Evolutionary conservation across 805 yeast genomes (phyloP).

Genomic region (Wickerhamiella slavikovae): DNA sequence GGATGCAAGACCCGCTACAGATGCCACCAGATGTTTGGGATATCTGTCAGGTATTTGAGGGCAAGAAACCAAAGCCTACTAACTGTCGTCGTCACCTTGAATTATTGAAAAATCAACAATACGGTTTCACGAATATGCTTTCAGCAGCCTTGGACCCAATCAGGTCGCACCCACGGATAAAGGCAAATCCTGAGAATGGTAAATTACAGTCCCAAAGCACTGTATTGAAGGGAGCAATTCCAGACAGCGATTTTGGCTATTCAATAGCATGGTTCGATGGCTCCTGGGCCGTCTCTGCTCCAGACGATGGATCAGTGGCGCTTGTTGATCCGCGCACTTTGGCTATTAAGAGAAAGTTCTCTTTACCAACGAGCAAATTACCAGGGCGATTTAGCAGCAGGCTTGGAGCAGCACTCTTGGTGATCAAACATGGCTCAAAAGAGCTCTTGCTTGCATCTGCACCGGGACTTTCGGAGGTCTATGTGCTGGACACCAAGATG

Average conservation of each 20-base stretch:
- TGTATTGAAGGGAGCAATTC: too few species aligned
- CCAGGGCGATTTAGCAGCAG: conserved; percentile 10
- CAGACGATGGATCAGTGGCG: conserved; percentile 7
- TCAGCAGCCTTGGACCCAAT: too few species aligned
- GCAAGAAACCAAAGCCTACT: conserved; percentile 11
- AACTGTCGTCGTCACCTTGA: not conserved
- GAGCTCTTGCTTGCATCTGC: conserved; percentile 26
- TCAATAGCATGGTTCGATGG: conserved; percentile 5
- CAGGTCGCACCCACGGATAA: too few species aligned
- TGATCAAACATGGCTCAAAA: conserved; percentile 13
- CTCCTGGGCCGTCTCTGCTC: conserved; percentile 8
- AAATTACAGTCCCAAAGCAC: too few species aligned
- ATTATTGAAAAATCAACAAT: not conserved
- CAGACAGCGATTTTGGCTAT: conserved; percentile 5
- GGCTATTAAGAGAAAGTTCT: conserved; percentile 1
- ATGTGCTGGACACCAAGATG: conserved; percentile 17
- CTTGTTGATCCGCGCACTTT: conserved; percentile 4
- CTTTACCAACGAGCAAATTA: conserved; percentile 3
- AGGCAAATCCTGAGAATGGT: too few species aligned
- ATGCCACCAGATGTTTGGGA: conserved; percentile 13
- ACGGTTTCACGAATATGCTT: too few species aligned
- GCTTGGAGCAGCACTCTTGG: conserved; percentile 25
- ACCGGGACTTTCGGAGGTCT: conserved; percentile 30
- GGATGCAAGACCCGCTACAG: conserved; percentile 21
- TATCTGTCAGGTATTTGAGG: conserved; percentile 18